Evolutionary conservation across 164 flowering plant genomes (phyloP).

Genomic region (Litsea cubeba): DNA sequence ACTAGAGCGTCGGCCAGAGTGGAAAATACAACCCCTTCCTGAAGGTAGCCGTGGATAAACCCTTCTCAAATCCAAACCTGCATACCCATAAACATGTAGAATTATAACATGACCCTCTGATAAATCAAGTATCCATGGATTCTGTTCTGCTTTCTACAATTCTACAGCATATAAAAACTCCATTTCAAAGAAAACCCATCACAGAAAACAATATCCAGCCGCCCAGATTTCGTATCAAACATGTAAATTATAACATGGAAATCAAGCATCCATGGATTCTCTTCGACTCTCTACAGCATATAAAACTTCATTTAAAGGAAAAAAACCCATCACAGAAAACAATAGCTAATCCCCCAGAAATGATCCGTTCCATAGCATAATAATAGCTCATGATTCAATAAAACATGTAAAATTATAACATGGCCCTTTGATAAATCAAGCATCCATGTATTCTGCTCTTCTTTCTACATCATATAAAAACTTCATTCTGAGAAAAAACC

Average conservation of each 20-base stretch:
- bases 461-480: background rate
- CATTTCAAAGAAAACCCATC: background rate
- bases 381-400: too few species aligned
- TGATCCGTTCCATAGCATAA: background rate
- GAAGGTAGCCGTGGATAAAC: conserved; percentile 26
- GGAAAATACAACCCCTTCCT: conserved; percentile 34
- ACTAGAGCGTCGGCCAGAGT: conserved; percentile 68
- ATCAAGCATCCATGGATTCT: background rate
- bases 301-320: too few species aligned
- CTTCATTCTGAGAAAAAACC: background rate
- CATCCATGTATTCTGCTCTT: too few species aligned
- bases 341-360: background rate
- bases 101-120: background rate
- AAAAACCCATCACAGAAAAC: background rate
- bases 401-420: background rate
- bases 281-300: too few species aligned
- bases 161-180: background rate
- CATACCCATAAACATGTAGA: background rate
- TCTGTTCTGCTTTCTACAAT: background rate
- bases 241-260: background rate
- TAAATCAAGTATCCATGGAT: too few species aligned
- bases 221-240: background rate
- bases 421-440: too few species aligned
- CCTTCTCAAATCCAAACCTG: conserved; percentile 7
- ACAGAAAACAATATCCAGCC: background rate